Evolutionary conservation across 2,329 filamentous ascomycete genomes (phyloP).

Genomic region (Cytospora chrysosperma): DNA sequence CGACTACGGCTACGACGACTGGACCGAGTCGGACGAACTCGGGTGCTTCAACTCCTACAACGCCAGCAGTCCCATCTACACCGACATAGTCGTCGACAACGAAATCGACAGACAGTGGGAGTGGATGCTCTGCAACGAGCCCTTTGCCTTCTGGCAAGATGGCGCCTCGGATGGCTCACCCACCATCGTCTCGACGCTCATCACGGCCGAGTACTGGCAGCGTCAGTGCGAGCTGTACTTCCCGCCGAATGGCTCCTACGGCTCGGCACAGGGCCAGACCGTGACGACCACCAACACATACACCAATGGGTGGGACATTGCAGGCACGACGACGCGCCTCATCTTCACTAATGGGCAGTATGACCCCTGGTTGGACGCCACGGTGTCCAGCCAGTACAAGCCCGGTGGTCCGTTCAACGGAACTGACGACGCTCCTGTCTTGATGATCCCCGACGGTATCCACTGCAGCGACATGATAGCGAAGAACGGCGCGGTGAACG

Average conservation of each 20-base stretch:
- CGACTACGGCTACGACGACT: slow-evolving; percentile 48
- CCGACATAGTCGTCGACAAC: slow-evolving; percentile 40
- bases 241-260: slow-evolving; percentile 40
- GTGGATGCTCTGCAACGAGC: slow-evolving; percentile 56
- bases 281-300: slow-evolving; percentile 36
- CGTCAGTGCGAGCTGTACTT: slow-evolving; percentile 47
- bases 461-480: slow-evolving; percentile 43
- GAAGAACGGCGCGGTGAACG: slow-evolving; percentile 51
- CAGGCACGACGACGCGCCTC: slow-evolving; percentile 37
- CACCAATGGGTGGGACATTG: slow-evolving; percentile 44
- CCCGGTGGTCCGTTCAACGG: slow-evolving; percentile 40
- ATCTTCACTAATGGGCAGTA: slow-evolving; percentile 41
- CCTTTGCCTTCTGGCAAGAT: slow-evolving; percentile 42
- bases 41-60: slow-evolving; percentile 49
- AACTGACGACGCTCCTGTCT: slow-evolving; percentile 34
- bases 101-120: slow-evolving; percentile 50
- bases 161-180: slow-evolving; percentile 44
- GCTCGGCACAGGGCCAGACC: slow-evolving; percentile 34
- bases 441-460: slow-evolving; percentile 36
- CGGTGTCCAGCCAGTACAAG: slow-evolving; percentile 37
- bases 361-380: slow-evolving; percentile 43
- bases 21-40: slow-evolving; percentile 41
- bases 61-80: slow-evolving; percentile 40
- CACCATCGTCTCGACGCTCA: slow-evolving; percentile 41
- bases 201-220: slow-evolving; percentile 40